These are phyloP conservation scores for Usnea hakonensis DNA, from an alignment of 495 filamentous ascomycete species.

Conservation along the genomic window DNA sequence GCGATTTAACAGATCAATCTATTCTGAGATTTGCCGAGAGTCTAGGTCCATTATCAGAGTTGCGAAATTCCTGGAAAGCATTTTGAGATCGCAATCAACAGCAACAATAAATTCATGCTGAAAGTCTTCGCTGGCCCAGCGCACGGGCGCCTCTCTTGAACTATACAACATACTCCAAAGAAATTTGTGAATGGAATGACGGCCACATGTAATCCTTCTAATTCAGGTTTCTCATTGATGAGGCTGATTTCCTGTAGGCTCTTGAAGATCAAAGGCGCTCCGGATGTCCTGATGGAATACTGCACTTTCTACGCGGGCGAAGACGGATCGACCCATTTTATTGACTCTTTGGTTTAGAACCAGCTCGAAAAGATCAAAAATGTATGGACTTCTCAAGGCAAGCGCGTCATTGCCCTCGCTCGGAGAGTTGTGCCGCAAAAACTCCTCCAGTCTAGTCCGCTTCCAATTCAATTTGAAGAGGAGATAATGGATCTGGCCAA, in stretches of 20 bases:
- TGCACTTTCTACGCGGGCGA: not conserved
- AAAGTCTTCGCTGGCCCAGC: slow-evolving; percentile 33
- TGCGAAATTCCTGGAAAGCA: slow-evolving; percentile 47
- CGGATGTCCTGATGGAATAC: not conserved
- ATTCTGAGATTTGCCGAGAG: slow-evolving; percentile 59
- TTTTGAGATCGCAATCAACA: slow-evolving; percentile 66
- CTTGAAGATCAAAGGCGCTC: not conserved
- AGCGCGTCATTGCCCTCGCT: slow-evolving; percentile 58
- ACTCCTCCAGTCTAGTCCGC: too few relatives aligned
- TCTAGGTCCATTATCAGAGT: slow-evolving; percentile 42
- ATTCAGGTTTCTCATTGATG: not conserved
- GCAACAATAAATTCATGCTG: slow-evolving; percentile 73
- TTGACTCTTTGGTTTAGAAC: not conserved
- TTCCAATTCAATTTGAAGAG: slow-evolving; percentile 43
- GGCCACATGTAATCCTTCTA: slow-evolving; percentile 36
- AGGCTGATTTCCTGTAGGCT: not conserved
- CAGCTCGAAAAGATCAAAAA: slow-evolving; percentile 49
- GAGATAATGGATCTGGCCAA: slow-evolving; percentile 29
- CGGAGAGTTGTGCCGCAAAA: slow-evolving; percentile 39
- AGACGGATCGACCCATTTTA: not conserved
- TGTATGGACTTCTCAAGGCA: slow-evolving; percentile 54
- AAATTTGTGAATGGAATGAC: slow-evolving; percentile 33
- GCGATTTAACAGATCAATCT: slow-evolving; percentile 67
- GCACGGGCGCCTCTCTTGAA: too few relatives aligned
- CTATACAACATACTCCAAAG: slow-evolving; percentile 29